Conservation (phyloP, 768 basidiomycete species). For the Boletellus emodensis region DNA sequence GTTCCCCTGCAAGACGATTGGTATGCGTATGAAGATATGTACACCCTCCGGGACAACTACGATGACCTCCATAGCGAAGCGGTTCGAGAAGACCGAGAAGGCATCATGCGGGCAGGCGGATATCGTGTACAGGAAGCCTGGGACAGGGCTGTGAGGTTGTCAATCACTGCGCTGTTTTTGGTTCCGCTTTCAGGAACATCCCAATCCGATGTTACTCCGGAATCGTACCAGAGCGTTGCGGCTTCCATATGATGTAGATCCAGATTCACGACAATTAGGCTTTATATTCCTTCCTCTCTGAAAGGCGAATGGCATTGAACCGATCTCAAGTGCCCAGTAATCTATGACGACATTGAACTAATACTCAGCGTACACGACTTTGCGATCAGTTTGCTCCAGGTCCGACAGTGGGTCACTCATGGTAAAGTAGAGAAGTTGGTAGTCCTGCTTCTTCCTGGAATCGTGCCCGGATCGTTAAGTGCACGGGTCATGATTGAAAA, state of each 20-base stretch:
- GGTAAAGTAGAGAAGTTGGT: constrained; percentile 83
- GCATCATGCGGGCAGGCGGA: constrained; percentile 79
- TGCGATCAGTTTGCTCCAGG: constrained; percentile 44
- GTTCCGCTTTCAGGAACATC: constrained; percentile 41
- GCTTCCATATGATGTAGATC: constrained; percentile 23
- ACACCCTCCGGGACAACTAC: constrained; percentile 53
- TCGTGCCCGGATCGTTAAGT: neutral
- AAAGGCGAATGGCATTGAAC: neutral
- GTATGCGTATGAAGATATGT: constrained; percentile 73
- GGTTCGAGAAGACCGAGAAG: constrained; percentile 70
- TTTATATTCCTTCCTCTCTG: neutral
- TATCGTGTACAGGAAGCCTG: constrained; percentile 81
- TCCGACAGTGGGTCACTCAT: constrained; percentile 60
- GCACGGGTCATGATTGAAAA: neutral
- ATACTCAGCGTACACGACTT: constrained; percentile 42
- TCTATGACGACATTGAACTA: constrained; percentile 10
- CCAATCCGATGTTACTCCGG: constrained; percentile 3
- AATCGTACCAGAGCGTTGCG: constrained; percentile 42
- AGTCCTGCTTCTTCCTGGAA: constrained; percentile 44
- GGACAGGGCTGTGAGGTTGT: constrained; percentile 72
- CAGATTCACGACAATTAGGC: neutral
- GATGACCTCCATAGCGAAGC: constrained; percentile 73
- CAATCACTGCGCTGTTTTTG: constrained; percentile 71
- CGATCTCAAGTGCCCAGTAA: neutral
- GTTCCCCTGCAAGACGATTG: constrained; percentile 73